phyloP scores from a whole-genome alignment of 2,329 filamentous ascomycete genomes.

The Cercospora zeina region DNA sequence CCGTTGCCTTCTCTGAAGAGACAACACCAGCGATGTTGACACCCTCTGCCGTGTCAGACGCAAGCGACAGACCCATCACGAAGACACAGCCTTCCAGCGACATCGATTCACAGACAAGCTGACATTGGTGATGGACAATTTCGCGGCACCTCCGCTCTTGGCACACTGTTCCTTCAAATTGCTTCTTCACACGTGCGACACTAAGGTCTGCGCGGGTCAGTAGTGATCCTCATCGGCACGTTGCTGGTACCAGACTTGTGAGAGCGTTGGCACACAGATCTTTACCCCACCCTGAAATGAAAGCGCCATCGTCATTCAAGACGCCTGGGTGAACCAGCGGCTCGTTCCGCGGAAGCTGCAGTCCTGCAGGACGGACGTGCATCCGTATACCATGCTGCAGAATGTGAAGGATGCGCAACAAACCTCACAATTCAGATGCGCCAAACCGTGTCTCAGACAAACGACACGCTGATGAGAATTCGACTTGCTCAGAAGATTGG shows the following conservation, averaged over 20 bases:
- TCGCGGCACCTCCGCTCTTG: background rate
- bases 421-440: background rate
- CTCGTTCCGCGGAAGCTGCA: slow-evolving; percentile 1
- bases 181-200: background rate
- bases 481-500: background rate
- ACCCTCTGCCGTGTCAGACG: background rate
- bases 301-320: background rate
- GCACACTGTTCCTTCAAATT: background rate
- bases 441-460: background rate
- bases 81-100: background rate
- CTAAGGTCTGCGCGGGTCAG: background rate
- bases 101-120: background rate
- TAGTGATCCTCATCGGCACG: background rate
- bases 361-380: background rate
- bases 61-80: background rate
- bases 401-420: slow-evolving; percentile 9
- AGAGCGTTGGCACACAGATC: background rate
- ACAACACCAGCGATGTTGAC: background rate
- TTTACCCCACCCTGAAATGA: background rate
- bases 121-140: background rate
- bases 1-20: background rate
- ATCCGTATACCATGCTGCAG: slow-evolving; percentile 2
- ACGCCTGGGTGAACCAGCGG: background rate
- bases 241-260: background rate
- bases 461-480: background rate